These are phyloP conservation scores for Fusarium sterilihyphosum DNA, from an alignment of 2,329 filamentous ascomycete species.

Conservation along the genomic window DNA sequence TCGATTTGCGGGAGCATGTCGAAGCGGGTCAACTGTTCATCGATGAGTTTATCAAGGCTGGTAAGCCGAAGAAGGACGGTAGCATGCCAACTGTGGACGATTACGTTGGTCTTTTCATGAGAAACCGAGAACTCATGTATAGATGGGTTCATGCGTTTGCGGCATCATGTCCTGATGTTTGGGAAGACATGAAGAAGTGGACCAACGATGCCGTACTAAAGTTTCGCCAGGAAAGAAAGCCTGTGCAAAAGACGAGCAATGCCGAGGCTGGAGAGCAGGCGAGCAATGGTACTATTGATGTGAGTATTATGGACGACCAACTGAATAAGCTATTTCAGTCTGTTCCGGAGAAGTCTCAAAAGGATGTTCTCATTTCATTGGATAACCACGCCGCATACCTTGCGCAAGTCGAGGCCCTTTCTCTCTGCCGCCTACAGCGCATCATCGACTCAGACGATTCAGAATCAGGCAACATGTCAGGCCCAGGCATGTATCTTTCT, in stretches of 20 bases:
- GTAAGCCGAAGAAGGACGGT: conserved; percentile 54
- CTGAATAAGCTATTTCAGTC: conserved; percentile 55
- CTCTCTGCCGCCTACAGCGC: conserved; percentile 62
- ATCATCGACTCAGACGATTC: conserved; percentile 58
- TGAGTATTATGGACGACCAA: conserved; percentile 51
- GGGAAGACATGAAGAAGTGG: conserved; percentile 69
- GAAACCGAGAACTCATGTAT: conserved; percentile 71
- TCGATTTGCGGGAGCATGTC: conserved; percentile 77
- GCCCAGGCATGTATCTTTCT: conserved; percentile 77
- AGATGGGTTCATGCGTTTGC: conserved; percentile 77
- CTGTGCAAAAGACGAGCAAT: background rate
- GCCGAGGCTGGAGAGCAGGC: background rate
- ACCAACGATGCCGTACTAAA: conserved; percentile 65
- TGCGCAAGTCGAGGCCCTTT: conserved; percentile 61
- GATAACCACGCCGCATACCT: conserved; percentile 72
- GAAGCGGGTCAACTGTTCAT: conserved; percentile 74
- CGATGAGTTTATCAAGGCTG: conserved; percentile 73
- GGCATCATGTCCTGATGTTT: conserved; percentile 73
- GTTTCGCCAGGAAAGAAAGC: conserved; percentile 56
- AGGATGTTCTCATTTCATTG: conserved; percentile 60
- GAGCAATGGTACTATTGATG: conserved; percentile 10
- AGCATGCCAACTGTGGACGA: conserved; percentile 73
- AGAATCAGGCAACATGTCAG: conserved; percentile 55
- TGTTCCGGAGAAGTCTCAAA: conserved; percentile 59
- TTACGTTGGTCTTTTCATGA: conserved; percentile 73